Base-by-base conservation (phyloP, 2,329 filamentous ascomycete species). In the Pseudogymnoascus sp. region DNA sequence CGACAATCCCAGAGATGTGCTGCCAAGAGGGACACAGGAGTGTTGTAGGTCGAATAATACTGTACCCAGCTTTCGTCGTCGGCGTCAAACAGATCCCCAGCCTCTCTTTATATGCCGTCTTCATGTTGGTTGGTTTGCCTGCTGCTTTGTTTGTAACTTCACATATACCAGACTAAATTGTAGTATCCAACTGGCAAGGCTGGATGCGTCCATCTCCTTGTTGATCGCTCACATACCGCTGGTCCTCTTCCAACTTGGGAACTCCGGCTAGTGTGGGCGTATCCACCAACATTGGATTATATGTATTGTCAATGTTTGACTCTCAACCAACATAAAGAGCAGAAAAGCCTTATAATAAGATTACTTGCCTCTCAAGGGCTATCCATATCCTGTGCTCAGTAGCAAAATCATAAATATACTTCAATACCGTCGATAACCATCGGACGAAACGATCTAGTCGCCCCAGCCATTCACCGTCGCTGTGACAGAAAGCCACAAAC, bases 191-290 rank as follows among this genome's bases (percentile, higher is more conserved):
- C 23, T 11, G 23, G 49, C 49, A 55, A 55, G 49, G 49, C 49
- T 55, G 28, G 49, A 55, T 55, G 28, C 49, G 28, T 55, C 49
- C 49, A 55, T 55, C 49, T 33, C 49, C 49, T 55, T 55, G 49
- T 55, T 55, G 49, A 55, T 33, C 49, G 49, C 49, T 28, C 25
- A 52, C 45, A 52, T 52, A 52, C 25, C n/a, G 45, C 14, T 30
- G 25, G 45, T 33, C 49, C 25, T 55, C 49, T 55, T 7, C 22
- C 41, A 45, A 25, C 41, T 2, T 45, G 22, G 39, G 49, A 55
- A 33, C n/a, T 33, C 49, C n/a, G 12, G 28, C 49, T 52, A 55
- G 49, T 55, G n/a, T 33, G 28, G 49, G 28, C 28, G n/a, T 33
- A 19, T 55, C 49, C 49, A 55, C 49, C 49, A 33, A 28, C 45